Evolutionary conservation across 2,329 filamentous ascomycete species (phyloP), one percentile per base, ranked within the genome.

Genomic region (Coniochaeta prunicola): DNA sequence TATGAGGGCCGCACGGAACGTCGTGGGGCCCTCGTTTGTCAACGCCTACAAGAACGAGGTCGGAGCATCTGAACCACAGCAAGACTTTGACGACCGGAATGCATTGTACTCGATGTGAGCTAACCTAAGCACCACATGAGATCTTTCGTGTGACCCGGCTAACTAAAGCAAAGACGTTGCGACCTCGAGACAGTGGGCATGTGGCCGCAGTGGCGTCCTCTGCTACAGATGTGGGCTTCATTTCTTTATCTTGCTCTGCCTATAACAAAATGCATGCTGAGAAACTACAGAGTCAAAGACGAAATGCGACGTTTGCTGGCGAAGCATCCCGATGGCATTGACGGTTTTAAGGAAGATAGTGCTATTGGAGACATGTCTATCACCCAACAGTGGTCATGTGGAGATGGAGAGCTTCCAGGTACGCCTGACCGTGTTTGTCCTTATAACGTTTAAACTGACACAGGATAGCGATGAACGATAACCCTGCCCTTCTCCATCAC

Each of bases 401-500:
- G 19, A 45, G 5, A 21, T 45, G 8, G 19, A 24, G 40, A 45
- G 40, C 40, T 45, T 24, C n/a, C 21, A 45, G 12, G 19, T 45
- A 24, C 12, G 40, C 19, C 12, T 12, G 19, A 10, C 40, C 40
- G 5, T 21, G 6, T 15, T n/a, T n/a, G 40, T 10, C n/a, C 24
- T 9, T 45, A 21, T 19, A 10, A 21, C n/a, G n/a, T 42, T 6
- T 13, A n/a, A 19, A 21, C 38, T 42, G 28, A 73, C 21, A 28
- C 12, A 17, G 40, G 19, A 24, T 12, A 21, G 40, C n/a, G 40
- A 30, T 13, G 30, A 26, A 50, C 45, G n/a, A 17, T 50, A 26
- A 17, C 4, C 45, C 40, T 17, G 7, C 19, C n/a, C 13, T 19
- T 45, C 7, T 45, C 40, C 19, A 45, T 40, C n/a, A n/a, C n/a